Evolutionary conservation across 2,329 filamentous ascomycete species (phyloP), one percentile per base, ranked within the genome.

Genomic region (Claviceps cyperi): DNA sequence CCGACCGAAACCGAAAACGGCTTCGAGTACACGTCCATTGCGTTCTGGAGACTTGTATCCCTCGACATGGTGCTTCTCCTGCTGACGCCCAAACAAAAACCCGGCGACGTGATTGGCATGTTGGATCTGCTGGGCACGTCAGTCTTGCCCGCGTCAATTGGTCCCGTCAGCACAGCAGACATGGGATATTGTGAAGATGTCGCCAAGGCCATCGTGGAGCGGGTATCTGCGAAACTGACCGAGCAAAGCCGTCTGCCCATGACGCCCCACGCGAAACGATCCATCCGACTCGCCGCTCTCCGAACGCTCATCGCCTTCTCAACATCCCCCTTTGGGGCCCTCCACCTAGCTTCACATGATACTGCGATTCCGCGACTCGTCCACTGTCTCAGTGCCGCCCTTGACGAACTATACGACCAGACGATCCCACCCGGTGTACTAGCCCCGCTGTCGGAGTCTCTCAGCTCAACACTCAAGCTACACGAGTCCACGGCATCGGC

Each of bases 321-420:
- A 1, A 68, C 72, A 5, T 77, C 77, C n/a, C 66, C 74, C 0
- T 78, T 84, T 58, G 83, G 83, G 8, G 75, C 77, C 1, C 62
- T 71, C 22, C 77, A 84, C 44, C 73, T 96, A 8, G 84, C 83
- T 0, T 68, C 70, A 5, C 84, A 92, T 62, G 75, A 76, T 3
- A 77, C 76, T 40, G 80, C 81, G 13, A 78, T 94, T 15, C 87
- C 86, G 1, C 78, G 86, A 3, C 69, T 95, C 0, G 81, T 94
- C 24, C 77, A 80, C 24, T 79, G 84, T 4, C 62, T 79, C 14
- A 71, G 69, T 47, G 68, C 65, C 43, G 78, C 90, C 48, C 82
- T 92, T 52, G 84, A 88, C 55, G 80, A 84, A 55, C 68, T 96
- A 19, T 85, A 89, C 60, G 76, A 84, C 52, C 64, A 77, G 13